A percentile compares a stretch with the other conserved stretches of the same genome.
Conservation (phyloP, 2,329 filamentous ascomycete species). For the Fusarium solani-melongenae region DNA sequence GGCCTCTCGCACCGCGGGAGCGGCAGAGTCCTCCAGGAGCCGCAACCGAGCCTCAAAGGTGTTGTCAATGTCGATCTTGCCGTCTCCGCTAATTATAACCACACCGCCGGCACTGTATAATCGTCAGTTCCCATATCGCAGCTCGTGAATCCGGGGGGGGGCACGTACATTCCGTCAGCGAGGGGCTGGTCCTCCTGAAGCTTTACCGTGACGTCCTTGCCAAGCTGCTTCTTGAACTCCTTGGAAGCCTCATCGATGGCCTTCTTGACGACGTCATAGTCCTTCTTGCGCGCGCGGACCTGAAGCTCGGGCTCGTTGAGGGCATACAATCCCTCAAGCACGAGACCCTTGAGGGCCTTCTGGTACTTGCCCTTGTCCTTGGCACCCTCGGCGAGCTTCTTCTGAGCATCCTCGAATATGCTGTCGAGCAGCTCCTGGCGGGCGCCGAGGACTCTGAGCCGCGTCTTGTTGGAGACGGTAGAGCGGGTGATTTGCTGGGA, state of each 20-base stretch:
- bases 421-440: conserved; percentile 91
- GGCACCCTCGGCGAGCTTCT: conserved; percentile 73
- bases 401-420: conserved; percentile 84
- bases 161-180: conserved; percentile 83
- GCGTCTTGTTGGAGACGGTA: conserved; percentile 94
- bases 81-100: conserved; percentile 80
- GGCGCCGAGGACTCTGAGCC: conserved; percentile 86
- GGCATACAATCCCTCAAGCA: conserved; percentile 91
- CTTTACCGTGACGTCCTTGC: conserved; percentile 74
- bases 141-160: background rate
- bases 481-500: conserved; percentile 98
- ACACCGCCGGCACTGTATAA: conserved; percentile 81
- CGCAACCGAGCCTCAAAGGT: conserved; percentile 92
- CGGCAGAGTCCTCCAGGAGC: conserved; percentile 84
- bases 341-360: conserved; percentile 78
- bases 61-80: conserved; percentile 99
- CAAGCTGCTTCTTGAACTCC: conserved; percentile 85
- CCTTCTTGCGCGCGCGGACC: conserved; percentile 82
- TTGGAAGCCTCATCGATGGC: conserved; percentile 80
- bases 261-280: conserved; percentile 79
- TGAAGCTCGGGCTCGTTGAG: conserved; percentile 82
- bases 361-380: conserved; percentile 82
- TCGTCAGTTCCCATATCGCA: conserved; percentile 35
- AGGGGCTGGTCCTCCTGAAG: conserved; percentile 84
- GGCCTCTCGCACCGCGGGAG: conserved; percentile 85